A percentile compares a stretch with the other conserved stretches of the same genome.
Evolutionary conservation across 177 flowering plant species (phyloP).

Genomic region (Vitis hybrid): DNA sequence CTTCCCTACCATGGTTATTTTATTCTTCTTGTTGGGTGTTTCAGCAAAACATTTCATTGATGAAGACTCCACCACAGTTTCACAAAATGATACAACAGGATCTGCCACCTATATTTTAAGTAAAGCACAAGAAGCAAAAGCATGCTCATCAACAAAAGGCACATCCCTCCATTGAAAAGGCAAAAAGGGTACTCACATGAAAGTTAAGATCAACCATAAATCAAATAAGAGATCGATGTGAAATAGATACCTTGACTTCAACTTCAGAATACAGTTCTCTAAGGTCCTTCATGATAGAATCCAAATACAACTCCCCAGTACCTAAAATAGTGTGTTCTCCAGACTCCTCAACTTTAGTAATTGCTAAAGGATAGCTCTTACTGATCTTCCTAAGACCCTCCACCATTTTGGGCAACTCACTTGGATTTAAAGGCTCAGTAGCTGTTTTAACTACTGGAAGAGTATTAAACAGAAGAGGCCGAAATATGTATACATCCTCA

Average conservation of each 20-base stretch:
- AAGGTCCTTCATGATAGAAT: conserved; percentile 98
- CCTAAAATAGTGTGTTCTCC: conserved; percentile 98
- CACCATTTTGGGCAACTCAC: conserved; percentile 99
- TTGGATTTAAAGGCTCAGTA: conserved; percentile 96
- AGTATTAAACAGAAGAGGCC: conserved; percentile 93
- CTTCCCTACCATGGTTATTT: conserved; percentile 84
- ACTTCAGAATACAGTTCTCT: conserved; percentile 99
- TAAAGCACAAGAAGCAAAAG: not conserved
- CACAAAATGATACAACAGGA: conserved; percentile 99
- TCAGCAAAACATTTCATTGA: conserved; percentile 99
- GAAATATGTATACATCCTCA: conserved; percentile 90
- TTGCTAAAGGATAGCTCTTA: conserved; percentile 96
- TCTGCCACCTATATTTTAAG: conserved; percentile 81
- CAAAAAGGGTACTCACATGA: not conserved
- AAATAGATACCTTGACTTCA: conserved; percentile 81
- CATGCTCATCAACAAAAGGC: not conserved
- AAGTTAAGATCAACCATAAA: not conserved
- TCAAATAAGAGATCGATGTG: not conserved
- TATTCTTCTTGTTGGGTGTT: conserved; percentile 97
- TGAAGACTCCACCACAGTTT: conserved; percentile 98
- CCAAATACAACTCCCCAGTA: conserved; percentile 94
- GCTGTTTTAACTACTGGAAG: conserved; percentile 98
- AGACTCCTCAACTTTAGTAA: conserved; percentile 98
- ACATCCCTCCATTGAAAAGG: not conserved
- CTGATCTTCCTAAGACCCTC: conserved; percentile 98